Percentiles rank a stretch among this genome's conserved stretches.
Conservation (phyloP, 371 early-diverging fungal genomes). For the Apophysomyces elegans region DNA sequence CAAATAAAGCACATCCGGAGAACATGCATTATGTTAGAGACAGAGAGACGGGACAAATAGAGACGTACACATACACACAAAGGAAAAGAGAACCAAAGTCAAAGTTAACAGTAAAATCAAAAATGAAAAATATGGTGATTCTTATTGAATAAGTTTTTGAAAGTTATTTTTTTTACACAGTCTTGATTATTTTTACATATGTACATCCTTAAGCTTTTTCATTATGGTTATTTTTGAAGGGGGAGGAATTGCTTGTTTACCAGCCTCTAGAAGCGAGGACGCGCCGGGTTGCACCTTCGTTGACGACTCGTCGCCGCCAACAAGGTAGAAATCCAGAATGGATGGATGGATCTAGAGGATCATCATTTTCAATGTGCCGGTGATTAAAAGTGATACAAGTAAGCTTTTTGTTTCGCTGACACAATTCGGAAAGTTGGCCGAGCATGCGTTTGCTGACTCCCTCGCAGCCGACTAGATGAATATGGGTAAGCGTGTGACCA, state of each 20-base stretch:
- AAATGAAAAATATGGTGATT: no score
- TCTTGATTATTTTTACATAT: conserved; percentile 5
- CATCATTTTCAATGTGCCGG: background rate
- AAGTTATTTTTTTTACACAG: background rate
- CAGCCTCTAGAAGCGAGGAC: conserved; percentile 1
- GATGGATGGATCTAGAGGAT: background rate
- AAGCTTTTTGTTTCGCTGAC: conserved; percentile 23
- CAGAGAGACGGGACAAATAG: background rate
- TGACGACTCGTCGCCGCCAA: conserved; percentile 8
- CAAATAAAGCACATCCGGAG: conserved; percentile 1
- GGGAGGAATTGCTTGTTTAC: background rate
- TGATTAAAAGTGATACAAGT: conserved; percentile 29
- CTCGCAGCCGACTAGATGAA: conserved; percentile 31
- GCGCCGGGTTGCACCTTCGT: conserved; percentile 3
- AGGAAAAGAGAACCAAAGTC: background rate
- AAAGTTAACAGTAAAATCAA: no score
- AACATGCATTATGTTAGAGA: background rate
- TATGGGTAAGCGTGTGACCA: conserved; percentile 20
- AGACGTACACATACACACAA: background rate
- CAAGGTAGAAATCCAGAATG: background rate
- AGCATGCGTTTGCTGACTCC: conserved; percentile 26
- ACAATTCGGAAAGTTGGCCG: conserved; percentile 26
- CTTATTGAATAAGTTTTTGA: no score
- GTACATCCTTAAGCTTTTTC: background rate
- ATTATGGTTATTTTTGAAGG: background rate